Base-by-base conservation (phyloP, 2,329 filamentous ascomycete species). In the Colletotrichum liaoningense region DNA sequence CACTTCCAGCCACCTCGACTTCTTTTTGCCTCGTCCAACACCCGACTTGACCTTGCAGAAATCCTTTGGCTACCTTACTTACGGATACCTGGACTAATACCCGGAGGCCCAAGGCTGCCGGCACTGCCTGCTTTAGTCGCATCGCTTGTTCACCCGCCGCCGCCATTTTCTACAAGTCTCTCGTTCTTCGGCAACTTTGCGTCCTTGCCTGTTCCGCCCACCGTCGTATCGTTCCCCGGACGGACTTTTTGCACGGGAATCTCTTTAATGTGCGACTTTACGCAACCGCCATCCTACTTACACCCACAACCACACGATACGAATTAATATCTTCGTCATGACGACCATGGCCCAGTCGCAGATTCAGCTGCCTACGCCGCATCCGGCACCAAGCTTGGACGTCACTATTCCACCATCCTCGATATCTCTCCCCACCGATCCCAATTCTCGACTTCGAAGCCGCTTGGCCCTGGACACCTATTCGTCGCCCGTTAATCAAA, bases 401-500 rank as follows among this genome's bases (percentile, higher is more conserved):
- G 77, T 79, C 63, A 55, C 79, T 19, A 76, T 80, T 12, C 77
- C 79, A n/a, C 68, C 66, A 14, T 66, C 57, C n/a, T 67, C 63
- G 28, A 67, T 62, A 30, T 73, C 54, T 28, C 74, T 77, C 12
- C 77, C 77, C 16, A 73, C 74, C 42, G 77, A 79, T 22, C 73
- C 80, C 19, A 78, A 71, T 49, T 54, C 79, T 56, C 80, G 80
- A n/a, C 55, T 83, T 33, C 80, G 78, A 70, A 81, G 75, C 68
- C 87, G 89, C 77, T 82, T 90, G 30, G 86, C 85, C 30, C 80
- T 93, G 56, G 91, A 93, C 76, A 88, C 92, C 19, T 92, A 95
- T 79, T 97, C 94, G 35, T 76, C 74, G 19, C 94, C 95, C 5
- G 95, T 98, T 76, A 97, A 96, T 80, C 93, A 97, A 83, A 95